These are phyloP conservation scores for Trichoderma citrinoviride DNA, from an alignment of 2,329 filamentous ascomycete species.

Conservation along the genomic window DNA sequence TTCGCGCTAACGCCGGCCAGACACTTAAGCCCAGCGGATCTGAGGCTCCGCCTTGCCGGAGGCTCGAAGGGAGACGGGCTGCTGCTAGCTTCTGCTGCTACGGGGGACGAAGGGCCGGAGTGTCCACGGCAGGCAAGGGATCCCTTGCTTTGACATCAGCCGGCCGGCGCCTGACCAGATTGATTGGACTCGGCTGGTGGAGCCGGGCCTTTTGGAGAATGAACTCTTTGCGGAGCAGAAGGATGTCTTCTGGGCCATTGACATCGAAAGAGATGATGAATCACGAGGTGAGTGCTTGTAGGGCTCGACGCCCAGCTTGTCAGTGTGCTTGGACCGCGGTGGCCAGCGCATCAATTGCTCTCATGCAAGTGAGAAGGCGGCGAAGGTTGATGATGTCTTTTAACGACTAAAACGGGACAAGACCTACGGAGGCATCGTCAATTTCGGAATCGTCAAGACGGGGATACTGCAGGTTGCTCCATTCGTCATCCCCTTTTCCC, in stretches of 20 bases:
- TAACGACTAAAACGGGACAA: background rate
- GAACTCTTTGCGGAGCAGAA: background rate
- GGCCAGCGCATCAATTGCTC: constrained; percentile 13
- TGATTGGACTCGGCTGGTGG: constrained; percentile 2
- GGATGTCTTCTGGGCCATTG: background rate
- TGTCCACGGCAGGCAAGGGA: background rate
- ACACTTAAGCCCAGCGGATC: constrained; percentile 16
- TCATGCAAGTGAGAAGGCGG: constrained; percentile 12
- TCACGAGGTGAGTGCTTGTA: background rate
- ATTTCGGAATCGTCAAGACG: background rate
- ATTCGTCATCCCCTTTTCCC: background rate
- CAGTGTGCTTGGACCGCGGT: background rate
- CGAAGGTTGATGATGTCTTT: background rate
- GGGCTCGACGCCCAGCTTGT: background rate
- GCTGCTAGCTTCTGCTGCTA: background rate
- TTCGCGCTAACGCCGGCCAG: constrained; percentile 16
- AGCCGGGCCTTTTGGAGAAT: background rate
- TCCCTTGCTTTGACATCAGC: constrained; percentile 9
- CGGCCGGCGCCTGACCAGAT: background rate
- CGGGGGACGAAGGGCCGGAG: background rate
- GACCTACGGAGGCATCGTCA: background rate
- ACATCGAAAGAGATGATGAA: background rate
- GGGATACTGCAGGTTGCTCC: background rate
- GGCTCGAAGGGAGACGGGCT: background rate
- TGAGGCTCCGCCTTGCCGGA: constrained; percentile 13